Evolutionary conservation across 75 land plant species (phyloP).

Genomic region (Pseudotsuga menziesii): DNA sequence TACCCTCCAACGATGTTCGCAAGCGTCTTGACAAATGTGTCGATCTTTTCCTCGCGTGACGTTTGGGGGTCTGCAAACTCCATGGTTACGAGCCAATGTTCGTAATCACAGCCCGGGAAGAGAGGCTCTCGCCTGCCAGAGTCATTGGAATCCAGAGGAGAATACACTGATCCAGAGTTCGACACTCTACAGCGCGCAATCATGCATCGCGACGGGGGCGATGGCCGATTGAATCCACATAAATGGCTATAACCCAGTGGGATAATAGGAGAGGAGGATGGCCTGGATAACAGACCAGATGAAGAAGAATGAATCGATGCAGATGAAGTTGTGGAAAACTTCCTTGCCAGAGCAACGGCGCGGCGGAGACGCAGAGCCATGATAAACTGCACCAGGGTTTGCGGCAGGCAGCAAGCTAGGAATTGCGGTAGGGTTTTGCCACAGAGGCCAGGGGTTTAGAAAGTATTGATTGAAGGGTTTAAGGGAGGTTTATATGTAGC

Average conservation of each 20-base stretch:
- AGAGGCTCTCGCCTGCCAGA: not conserved
- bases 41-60: constrained; percentile 7
- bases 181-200: constrained; percentile 3
- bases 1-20: constrained; percentile 10
- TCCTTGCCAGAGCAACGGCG: not conserved
- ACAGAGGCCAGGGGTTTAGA: no score
- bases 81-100: constrained; percentile 9
- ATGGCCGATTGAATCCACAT: not conserved
- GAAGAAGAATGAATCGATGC: not conserved
- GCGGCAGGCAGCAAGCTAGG: no score
- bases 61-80: constrained; percentile 3
- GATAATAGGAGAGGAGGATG: not conserved
- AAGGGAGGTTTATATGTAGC: no score
- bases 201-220: not conserved
- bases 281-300: not conserved
- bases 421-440: no score
- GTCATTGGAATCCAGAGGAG: constrained; percentile 3
- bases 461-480: no score
- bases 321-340: not conserved
- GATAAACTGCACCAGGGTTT: not conserved
- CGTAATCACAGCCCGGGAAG: not conserved
- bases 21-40: not conserved
- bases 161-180: constrained; percentile 3
- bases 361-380: constrained; percentile 5
- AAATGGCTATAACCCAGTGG: not conserved